phyloP scores from a whole-genome alignment of 164 flowering plant genomes.

The Amborella trichopoda region DNA sequence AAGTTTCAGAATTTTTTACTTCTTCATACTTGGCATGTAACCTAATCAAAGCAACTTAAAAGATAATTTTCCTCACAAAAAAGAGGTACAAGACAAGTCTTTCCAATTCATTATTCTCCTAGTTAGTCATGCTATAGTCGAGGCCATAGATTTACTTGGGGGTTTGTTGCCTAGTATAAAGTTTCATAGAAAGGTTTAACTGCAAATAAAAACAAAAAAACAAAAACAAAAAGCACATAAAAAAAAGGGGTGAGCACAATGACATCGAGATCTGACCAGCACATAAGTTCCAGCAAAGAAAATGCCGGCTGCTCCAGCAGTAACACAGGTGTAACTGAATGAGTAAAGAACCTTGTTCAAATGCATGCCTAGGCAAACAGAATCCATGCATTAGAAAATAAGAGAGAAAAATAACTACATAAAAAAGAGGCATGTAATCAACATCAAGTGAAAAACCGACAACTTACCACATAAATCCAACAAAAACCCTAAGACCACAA shows the following conservation, averaged over 20 bases:
- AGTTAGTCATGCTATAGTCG: too few species aligned
- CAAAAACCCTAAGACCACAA: constrained; percentile 28
- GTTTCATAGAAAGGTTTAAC: too few species aligned
- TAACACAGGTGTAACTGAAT: constrained; percentile 53
- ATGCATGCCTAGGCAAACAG: constrained; percentile 38
- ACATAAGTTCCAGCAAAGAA: constrained; percentile 44
- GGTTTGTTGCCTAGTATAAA: too few species aligned
- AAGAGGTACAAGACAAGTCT: too few species aligned
- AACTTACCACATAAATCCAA: constrained; percentile 36
- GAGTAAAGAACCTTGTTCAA: constrained; percentile 65
- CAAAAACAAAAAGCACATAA: background rate
- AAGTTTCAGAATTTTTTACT: too few species aligned
- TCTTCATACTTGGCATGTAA: too few species aligned
- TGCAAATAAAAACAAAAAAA: too few species aligned
- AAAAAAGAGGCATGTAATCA: background rate
- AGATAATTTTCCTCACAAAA: too few species aligned
- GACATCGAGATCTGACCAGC: constrained; percentile 23
- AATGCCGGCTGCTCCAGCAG: constrained; percentile 64
- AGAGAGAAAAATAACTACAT: background rate
- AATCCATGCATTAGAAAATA: background rate
- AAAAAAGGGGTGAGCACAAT: background rate
- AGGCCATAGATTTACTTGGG: too few species aligned
- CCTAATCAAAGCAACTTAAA: too few species aligned
- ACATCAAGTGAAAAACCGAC: background rate
- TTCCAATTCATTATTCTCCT: too few species aligned